Conservation (phyloP, 345 rosid genomes). For the Nasturtium officinale region DNA sequence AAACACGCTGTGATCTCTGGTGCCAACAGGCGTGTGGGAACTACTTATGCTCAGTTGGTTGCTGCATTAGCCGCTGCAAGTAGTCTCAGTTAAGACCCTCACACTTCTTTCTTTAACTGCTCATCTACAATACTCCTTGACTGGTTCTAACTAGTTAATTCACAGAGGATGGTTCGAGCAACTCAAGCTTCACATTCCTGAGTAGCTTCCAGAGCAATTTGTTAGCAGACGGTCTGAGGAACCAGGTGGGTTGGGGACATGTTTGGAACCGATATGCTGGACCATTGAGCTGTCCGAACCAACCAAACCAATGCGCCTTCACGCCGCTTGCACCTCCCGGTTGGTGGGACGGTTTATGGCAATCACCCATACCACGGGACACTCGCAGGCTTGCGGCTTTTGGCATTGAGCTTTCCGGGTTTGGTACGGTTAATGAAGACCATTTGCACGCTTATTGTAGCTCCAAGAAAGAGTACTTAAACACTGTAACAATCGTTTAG, state of each 20-base stretch:
- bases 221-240: slow-evolving; percentile 63
- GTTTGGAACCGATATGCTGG: slow-evolving; percentile 96
- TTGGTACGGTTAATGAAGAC: slow-evolving; percentile 73
- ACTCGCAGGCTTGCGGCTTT: slow-evolving; percentile 60
- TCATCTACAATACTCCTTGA: background rate
- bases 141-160: slow-evolving; percentile 12
- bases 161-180: slow-evolving; percentile 65
- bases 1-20: slow-evolving; percentile 78
- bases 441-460: slow-evolving; percentile 62
- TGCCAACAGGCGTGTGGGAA: slow-evolving; percentile 89
- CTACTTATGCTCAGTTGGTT: slow-evolving; percentile 88
- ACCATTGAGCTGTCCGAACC: slow-evolving; percentile 78
- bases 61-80: slow-evolving; percentile 91
- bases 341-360: slow-evolving; percentile 99
- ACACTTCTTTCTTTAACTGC: background rate
- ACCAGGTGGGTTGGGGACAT: slow-evolving; percentile 97
- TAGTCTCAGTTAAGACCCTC: slow-evolving; percentile 57
- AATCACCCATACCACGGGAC: slow-evolving; percentile 81
- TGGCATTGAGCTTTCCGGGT: slow-evolving; percentile 75
- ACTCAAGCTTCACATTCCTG: slow-evolving; percentile 63
- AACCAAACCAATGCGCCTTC: slow-evolving; percentile 78
- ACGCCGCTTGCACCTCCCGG: slow-evolving; percentile 94
- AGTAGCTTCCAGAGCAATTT: slow-evolving; percentile 90
- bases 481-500: slow-evolving; percentile 53
- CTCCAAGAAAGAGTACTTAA: slow-evolving; percentile 59